Evolutionary conservation across 2,329 filamentous ascomycete species (phyloP).

Genomic region (Alternaria brassicicola): DNA sequence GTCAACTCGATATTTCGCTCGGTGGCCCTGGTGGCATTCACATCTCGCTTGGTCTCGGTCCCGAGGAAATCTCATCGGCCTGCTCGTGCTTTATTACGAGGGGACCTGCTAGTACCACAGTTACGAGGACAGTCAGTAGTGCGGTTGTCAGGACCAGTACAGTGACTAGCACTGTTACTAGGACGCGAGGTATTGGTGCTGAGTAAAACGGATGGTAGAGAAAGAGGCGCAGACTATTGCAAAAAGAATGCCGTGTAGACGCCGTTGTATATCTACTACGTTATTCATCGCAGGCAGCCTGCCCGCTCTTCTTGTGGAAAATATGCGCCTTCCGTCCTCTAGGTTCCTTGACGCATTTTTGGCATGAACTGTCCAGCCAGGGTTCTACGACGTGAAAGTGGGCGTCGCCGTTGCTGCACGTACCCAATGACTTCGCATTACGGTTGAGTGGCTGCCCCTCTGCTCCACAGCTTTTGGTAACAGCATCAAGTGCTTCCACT

Average conservation of each 20-base stretch:
- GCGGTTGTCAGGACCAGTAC: slow-evolving; percentile 24
- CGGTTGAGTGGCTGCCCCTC: not conserved
- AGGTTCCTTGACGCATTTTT: slow-evolving; percentile 38
- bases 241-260: not conserved
- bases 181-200: slow-evolving; percentile 1
- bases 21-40: slow-evolving; percentile 19
- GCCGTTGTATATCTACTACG: not conserved
- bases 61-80: slow-evolving; percentile 30
- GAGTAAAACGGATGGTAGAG: not conserved
- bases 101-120: slow-evolving; percentile 33
- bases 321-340: slow-evolving; percentile 29
- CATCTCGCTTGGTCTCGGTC: slow-evolving; percentile 35
- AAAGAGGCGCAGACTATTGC: not conserved
- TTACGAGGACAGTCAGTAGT: slow-evolving; percentile 27
- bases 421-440: slow-evolving; percentile 50
- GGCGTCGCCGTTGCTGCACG: slow-evolving; percentile 47
- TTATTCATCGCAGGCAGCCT: not conserved
- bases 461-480: slow-evolving; percentile 47
- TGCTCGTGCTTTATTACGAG: slow-evolving; percentile 42
- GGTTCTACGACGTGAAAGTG: slow-evolving; percentile 51
- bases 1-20: slow-evolving; percentile 26
- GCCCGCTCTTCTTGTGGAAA: not conserved
- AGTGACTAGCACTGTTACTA: slow-evolving; percentile 7
- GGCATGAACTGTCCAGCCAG: slow-evolving; percentile 45
- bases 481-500: slow-evolving; percentile 44